Percentiles rank a stretch among this genome's conserved stretches.
phyloP scores from a whole-genome alignment of 169 alveolate species.

The Eimeria maxima region DNA sequence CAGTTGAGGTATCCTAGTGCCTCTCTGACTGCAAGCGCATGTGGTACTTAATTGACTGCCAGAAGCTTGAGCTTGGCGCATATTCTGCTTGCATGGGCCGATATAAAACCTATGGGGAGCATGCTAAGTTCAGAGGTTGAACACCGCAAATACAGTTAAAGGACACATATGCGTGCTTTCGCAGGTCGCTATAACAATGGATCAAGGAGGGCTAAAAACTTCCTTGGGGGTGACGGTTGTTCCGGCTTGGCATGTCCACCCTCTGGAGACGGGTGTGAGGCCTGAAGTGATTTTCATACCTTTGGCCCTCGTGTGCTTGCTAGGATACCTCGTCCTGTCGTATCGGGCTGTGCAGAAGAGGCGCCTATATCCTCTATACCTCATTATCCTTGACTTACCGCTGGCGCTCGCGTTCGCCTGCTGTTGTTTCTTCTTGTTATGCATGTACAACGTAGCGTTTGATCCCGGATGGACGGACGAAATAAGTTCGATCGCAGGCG shows the following conservation, averaged over 20 bases:
- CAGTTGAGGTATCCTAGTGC: neutral
- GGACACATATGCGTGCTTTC: neutral
- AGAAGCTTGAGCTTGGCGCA: neutral
- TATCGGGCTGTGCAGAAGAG: conserved; percentile 51
- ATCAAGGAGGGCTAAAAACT: conserved; percentile 44
- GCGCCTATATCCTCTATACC: conserved; percentile 17
- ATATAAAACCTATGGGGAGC: neutral
- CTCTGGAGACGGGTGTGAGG: conserved; percentile 66
- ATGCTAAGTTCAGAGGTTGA: neutral
- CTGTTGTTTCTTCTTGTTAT: conserved; percentile 60
- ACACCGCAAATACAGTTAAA: neutral
- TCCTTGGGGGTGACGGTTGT: conserved; percentile 59
- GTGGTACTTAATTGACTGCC: neutral
- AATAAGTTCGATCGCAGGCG: conserved; percentile 3
- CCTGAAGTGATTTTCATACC: conserved; percentile 62
- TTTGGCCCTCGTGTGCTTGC: conserved; percentile 23
- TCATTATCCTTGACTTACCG: conserved; percentile 53
- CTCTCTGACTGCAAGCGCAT: neutral
- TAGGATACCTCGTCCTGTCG: conserved; percentile 45
- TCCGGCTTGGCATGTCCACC: conserved; percentile 64
- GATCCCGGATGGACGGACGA: conserved; percentile 71
- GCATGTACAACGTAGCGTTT: conserved; percentile 76
- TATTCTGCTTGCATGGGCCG: neutral
- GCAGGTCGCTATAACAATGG: conserved; percentile 14
- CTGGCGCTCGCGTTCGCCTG: conserved; percentile 55